phyloP scores from a whole-genome alignment of 768 basidiomycete species.

The Russula lepida region DNA sequence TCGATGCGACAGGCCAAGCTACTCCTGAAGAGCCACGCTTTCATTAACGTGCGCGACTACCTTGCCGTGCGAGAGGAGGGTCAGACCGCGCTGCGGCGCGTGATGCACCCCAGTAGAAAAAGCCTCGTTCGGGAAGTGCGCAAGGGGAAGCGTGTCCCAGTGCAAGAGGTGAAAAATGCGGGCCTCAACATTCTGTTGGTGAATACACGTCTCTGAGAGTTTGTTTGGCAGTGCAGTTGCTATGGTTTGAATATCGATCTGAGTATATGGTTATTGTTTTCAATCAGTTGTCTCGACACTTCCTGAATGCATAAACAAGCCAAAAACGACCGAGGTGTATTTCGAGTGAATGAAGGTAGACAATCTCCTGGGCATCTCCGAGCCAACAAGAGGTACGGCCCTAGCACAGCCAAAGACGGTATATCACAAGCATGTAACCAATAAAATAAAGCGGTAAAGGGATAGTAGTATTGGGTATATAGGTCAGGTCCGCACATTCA shows the following conservation, averaged over 20 bases:
- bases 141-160: conserved; percentile 35
- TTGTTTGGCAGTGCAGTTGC: not conserved
- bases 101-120: conserved; percentile 53
- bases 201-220: conserved; percentile 14
- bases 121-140: conserved; percentile 55
- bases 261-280: not conserved
- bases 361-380: not conserved
- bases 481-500: not conserved
- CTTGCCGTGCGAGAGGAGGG: conserved; percentile 57
- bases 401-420: not conserved
- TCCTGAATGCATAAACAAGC: not conserved
- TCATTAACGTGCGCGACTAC: conserved; percentile 69
- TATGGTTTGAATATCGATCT: not conserved
- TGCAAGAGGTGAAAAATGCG: conserved; percentile 53
- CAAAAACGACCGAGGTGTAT: too few species aligned
- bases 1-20: conserved; percentile 61
- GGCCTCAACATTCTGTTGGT: conserved; percentile 56
- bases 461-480: conserved; percentile 10
- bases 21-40: conserved; percentile 54
- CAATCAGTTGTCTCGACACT: not conserved
- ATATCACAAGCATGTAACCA: not conserved
- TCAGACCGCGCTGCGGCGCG: conserved; percentile 46
- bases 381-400: conserved; percentile 3
- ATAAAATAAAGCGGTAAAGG: conserved; percentile 8
- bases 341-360: conserved; percentile 1